Evolutionary conservation across 1,139 yeast species (phyloP), one percentile per base, ranked within the genome.

Genomic region (Meyerozyma elateridarum): DNA sequence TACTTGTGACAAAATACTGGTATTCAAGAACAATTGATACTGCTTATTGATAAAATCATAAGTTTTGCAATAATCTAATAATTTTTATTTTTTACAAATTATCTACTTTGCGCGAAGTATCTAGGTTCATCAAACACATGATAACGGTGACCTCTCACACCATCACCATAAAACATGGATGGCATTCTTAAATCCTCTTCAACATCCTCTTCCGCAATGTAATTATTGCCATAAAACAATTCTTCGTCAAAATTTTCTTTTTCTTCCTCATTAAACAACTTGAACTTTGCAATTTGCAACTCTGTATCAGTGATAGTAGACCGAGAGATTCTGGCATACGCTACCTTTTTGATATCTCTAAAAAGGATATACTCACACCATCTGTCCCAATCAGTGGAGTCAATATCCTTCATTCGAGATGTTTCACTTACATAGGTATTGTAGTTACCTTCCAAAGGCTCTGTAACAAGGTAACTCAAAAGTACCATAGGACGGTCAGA

Each of bases 361-460:
- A 83, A 91, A 44, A 91, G 64, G 41, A 91, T 88, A 60, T 91
- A 91, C 61, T 91, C 95, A 63, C 98, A 91, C 98, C 98, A 91
- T 62, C 98, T 76, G 54, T 91, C 98, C 83, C 93, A 85, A 55
- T 91, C 98, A 8, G 83, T 69, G 32, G 89, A 81, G 54, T 91
- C 98, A 44, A 91, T 88, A 56, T 91, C 98, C 46, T 80, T 76
- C 91, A 91, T 85, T 29, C 95, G 82, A 2, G 93, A 79, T 44
- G 66, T 59, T 33, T 82, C 83, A 48, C 95, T 80, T 12, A 89
- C 95, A 56, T 87, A 88, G 2, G 89, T 88, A 58, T 85, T 79
- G 64, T 91, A 91, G 59, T 91, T 89, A 11, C 96, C 97, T 52
- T 82, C 73, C 21, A 75, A 64, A 12, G 97, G 97, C 30, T 72